A percentile compares a stretch with the other conserved stretches of the same genome.
phyloP scores from a whole-genome alignment of 305 asterid genomes.

The Vinca major region DNA sequence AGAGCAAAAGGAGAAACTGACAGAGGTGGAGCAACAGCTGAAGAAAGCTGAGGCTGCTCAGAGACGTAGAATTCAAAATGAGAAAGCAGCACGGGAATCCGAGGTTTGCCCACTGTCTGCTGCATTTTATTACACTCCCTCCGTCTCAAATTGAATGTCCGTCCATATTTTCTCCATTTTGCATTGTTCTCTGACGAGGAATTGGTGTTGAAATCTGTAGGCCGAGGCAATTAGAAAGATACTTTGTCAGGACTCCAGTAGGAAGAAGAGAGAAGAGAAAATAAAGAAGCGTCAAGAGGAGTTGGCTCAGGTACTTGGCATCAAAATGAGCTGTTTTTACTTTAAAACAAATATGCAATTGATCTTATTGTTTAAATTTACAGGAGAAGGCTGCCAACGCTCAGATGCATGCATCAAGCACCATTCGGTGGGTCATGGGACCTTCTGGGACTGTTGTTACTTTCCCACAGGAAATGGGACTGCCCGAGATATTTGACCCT shows the following conservation, averaged over 20 bases:
- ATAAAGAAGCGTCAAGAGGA: no score
- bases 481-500: slow-evolving; percentile 55
- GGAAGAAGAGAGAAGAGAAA: no score
- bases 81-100: slow-evolving; percentile 91
- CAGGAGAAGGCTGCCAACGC: slow-evolving; percentile 69
- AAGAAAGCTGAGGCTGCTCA: slow-evolving; percentile 89
- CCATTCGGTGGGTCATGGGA: slow-evolving; percentile 65
- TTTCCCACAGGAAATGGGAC: slow-evolving; percentile 74
- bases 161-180: no score
- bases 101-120: slow-evolving; percentile 43
- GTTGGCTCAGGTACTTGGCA: no score
- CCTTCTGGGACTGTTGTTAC: slow-evolving; percentile 78
- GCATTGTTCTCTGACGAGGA: no score
- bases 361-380: slow-evolving; percentile 1
- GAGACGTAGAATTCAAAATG: slow-evolving; percentile 76
- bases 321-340: no score
- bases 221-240: no score
- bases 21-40: slow-evolving; percentile 91
- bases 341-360: background rate
- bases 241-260: no score
- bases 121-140: no score
- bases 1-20: slow-evolving; percentile 83
- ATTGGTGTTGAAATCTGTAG: no score
- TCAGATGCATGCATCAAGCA: slow-evolving; percentile 54
- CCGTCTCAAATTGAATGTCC: no score